These are phyloP conservation scores for Chrysosporium queenslandicum DNA, from an alignment of 2,329 filamentous ascomycete genomes.

Conservation along the genomic window DNA sequence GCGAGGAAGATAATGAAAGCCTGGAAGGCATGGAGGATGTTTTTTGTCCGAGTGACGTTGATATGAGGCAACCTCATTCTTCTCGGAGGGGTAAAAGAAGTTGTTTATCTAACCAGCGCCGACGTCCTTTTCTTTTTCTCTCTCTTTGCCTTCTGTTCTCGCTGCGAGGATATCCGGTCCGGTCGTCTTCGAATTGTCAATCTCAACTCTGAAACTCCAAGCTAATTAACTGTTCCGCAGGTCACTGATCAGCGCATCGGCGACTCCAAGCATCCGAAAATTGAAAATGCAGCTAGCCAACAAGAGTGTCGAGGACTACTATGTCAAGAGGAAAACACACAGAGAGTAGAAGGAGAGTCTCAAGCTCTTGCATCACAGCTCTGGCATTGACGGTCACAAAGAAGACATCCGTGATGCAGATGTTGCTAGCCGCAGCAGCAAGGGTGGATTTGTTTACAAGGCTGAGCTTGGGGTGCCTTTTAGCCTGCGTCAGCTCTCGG, in stretches of 20 bases:
- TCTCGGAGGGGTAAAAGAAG: neutral
- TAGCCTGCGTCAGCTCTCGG: constrained; percentile 2
- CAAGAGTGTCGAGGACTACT: neutral
- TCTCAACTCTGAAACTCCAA: neutral
- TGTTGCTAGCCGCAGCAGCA: constrained; percentile 6
- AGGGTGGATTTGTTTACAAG: constrained; percentile 10
- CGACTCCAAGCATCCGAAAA: neutral
- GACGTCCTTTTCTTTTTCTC: neutral
- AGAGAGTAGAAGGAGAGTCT: neutral
- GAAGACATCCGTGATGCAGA: neutral
- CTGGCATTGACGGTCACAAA: neutral
- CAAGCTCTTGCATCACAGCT: too few species aligned
- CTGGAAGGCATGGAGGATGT: constrained; percentile 45
- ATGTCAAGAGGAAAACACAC: neutral
- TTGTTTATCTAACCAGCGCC: neutral
- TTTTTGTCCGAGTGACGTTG: constrained; percentile 40
- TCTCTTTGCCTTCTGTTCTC: neutral
- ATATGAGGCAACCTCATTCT: constrained; percentile 16
- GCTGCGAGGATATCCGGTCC: neutral
- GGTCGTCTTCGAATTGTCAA: neutral
- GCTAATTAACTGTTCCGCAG: neutral
- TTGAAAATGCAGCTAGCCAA: neutral
- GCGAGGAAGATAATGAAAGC: constrained; percentile 48
- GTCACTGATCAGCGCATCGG: neutral
- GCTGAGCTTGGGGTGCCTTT: neutral